Conservation (phyloP, 805 yeast genomes). For the Ogataea glucozyma region DNA sequence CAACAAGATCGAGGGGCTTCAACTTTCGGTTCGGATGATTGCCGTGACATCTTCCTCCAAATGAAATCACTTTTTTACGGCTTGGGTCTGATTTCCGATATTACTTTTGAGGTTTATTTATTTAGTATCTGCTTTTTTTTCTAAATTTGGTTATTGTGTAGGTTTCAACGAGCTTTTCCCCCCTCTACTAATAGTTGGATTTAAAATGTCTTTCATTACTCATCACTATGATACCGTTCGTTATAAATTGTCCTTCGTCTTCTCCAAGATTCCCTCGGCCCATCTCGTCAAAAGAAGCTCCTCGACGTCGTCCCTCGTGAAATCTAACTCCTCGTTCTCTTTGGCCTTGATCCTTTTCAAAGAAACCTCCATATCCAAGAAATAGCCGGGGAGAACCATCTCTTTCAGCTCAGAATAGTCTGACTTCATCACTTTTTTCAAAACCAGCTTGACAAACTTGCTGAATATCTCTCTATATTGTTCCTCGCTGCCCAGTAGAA, state of each 20-base stretch:
- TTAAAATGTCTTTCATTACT: not conserved
- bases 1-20: conserved; percentile 17
- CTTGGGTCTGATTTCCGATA: too few species aligned
- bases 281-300: conserved; percentile 49
- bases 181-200: not conserved
- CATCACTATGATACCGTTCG: not conserved
- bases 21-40: conserved; percentile 12
- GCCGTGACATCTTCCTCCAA: not conserved
- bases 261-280: conserved; percentile 43
- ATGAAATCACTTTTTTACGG: too few species aligned
- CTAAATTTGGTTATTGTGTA: not conserved
- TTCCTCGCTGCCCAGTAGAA: conserved; percentile 29
- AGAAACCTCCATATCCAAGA: conserved; percentile 26
- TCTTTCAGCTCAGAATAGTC: conserved; percentile 29
- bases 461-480: conserved; percentile 32
- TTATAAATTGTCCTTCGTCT: conserved; percentile 5
- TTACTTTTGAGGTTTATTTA: not conserved
- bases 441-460: conserved; percentile 32
- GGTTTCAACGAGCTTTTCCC: not conserved
- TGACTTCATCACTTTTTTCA: conserved; percentile 35
- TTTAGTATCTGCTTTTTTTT: not conserved
- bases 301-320: conserved; percentile 38
- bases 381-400: conserved; percentile 30
- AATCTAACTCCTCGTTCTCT: conserved; percentile 2
- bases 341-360: conserved; percentile 11